Percentiles rank a stretch among this genome's conserved stretches.
Conservation (phyloP, 371 early-diverging fungal genomes). For the Lichtheimia hyalospora region DNA sequence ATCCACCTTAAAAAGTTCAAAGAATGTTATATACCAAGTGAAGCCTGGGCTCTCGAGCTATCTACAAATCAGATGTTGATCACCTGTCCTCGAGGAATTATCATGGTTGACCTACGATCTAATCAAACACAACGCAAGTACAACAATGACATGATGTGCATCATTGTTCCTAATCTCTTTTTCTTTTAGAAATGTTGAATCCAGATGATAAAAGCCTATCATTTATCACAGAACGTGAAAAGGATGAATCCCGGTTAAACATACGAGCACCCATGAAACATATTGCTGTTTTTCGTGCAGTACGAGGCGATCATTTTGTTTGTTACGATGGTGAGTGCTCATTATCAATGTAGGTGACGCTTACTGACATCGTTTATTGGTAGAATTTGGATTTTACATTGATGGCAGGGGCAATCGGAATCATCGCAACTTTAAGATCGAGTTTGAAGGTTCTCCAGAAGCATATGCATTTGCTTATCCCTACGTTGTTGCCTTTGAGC, state of each 20-base stretch:
- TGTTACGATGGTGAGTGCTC: slow-evolving; percentile 45
- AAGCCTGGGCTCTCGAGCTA: slow-evolving; percentile 43
- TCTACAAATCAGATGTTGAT: slow-evolving; percentile 39
- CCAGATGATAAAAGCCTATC: slow-evolving; percentile 33
- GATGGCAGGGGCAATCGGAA: slow-evolving; percentile 44
- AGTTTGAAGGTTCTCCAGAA: slow-evolving; percentile 51
- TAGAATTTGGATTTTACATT: slow-evolving; percentile 54
- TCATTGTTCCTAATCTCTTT: background rate
- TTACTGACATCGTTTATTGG: background rate
- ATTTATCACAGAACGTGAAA: slow-evolving; percentile 46
- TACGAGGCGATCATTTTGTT: slow-evolving; percentile 37
- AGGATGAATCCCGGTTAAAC: slow-evolving; percentile 24
- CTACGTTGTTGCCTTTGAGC: slow-evolving; percentile 47
- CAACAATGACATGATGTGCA: background rate
- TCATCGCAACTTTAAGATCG: slow-evolving; percentile 38
- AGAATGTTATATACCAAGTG: slow-evolving; percentile 42
- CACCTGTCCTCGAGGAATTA: slow-evolving; percentile 43
- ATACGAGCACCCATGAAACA: slow-evolving; percentile 36
- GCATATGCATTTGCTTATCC: slow-evolving; percentile 42
- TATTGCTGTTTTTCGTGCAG: slow-evolving; percentile 36
- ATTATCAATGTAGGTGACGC: background rate
- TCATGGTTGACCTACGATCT: slow-evolving; percentile 45
- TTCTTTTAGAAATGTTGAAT: slow-evolving; percentile 34
- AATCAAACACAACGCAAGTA: slow-evolving; percentile 44
- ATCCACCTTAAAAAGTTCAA: slow-evolving; percentile 35